Base-by-base conservation (phyloP, 1,284 basidiomycete genomes). In the Athelia sp. region DNA sequence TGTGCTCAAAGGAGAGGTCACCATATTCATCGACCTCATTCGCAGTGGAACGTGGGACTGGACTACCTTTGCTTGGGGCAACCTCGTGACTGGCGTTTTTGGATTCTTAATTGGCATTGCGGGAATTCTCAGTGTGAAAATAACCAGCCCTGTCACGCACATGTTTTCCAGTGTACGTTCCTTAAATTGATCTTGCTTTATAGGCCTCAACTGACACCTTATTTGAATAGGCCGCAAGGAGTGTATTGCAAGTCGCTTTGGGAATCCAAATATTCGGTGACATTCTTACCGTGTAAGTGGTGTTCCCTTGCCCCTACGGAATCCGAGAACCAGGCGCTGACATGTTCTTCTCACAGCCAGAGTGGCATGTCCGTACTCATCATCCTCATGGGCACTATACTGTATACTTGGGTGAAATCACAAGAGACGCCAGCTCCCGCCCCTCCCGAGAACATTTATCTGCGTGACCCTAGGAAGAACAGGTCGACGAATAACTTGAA, bases 91-190 rank as follows among this genome's bases (percentile, higher is more conserved):
- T 14, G 85, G 85, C 26, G 54, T 82, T n/a, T 85, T 87, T 56
- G 84, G 85, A 3, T 87, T 87, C 66, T 60, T 87, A 51, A 76
- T 88, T 19, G 86, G 84, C 55, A 68, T 87, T 44, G 84, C 85
- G 1, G 83, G 83, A 8, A 62, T 86, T 56, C 67, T 87, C 52
- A 83, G 81, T 58, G 85, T 87, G 66, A 87, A 86, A 58, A 74
- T 86, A 45, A 87, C 84, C 13, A 83, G 81, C 56, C 84, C 84
- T 4, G 73, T 87, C 50, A 86, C 84, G 1, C 84, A 86, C 61
- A 87, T 87, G 84, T 84, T 87, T 65, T 82, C 81, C 17, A 83
- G 81, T 58, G 84, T 85, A 58, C 63, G 81, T 74, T 31, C 32
- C 48, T 26, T 31, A 24, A 45, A 35, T 31, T 49, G 50, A 45